Evolutionary conservation across 257 asterid species (phyloP), one percentile per base, ranked within the genome.

Genomic region (Paulownia fortunei): DNA sequence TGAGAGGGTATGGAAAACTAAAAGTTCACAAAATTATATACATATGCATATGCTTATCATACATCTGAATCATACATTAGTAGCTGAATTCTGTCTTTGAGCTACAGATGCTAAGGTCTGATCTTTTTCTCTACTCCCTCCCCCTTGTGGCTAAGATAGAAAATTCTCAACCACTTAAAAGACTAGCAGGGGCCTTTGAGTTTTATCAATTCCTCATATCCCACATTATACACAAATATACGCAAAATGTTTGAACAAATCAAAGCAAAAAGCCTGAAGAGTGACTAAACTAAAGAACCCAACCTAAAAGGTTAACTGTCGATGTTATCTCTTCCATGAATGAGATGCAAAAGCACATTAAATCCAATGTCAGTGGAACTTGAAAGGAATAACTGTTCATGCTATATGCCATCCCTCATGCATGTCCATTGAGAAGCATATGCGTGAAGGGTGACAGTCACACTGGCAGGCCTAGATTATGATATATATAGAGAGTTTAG

Each of bases 291-390:
- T n/a, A 8, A 44, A 44, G 30, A 42, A 21, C 47, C 15, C 5
- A 13, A 46, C n/a, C 12, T 46, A 24, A 0, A 68, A 27, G 42
- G 52, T 18, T 19, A 41, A 26, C 23, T 51, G 41, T 21, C 19
- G 63, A 27, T 73, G 39, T 44, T 60, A 39, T 61, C 70, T 26
- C 76, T 61, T 73, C 61, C 27, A 4, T 23, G 59, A 68, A 46
- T 15, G 42, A 68, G 60, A 68, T 69, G 30, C 60, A 47, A 46
- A 46, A 18, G 37, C 15, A 46, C 39, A 44, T 5, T 41, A 3
- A 18, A 10, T 24, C 27, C 10, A 12, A 44, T 4, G 19, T 27
- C 59, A 15, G n/a, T n/a, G n/a, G n/a, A n/a, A n/a, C n/a, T n/a
- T n/a, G n/a, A n/a, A n/a, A n/a, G n/a, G n/a, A n/a, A n/a, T n/a